Evolutionary conservation across 164 flowering plant species (phyloP), one percentile per base, ranked within the genome.

Genomic region (Sedum album): DNA sequence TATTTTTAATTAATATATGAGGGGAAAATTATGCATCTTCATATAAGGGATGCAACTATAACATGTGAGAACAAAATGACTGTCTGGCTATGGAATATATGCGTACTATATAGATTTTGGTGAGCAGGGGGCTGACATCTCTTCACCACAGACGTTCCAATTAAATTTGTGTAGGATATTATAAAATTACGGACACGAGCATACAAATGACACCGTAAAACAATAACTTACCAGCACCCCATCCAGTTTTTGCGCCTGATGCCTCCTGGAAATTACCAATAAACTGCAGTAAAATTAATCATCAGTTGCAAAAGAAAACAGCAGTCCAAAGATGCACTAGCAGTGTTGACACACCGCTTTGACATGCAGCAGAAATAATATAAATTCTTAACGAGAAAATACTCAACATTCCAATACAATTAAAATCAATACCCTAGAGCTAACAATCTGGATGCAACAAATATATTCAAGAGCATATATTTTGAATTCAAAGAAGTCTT

Each of bases 231-330:
- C 98, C 95, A 72, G 98, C 85, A 75, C 96, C 96, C 98, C 98
- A 93, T 0, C 96, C 98, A 72, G 90, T 93, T 73, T 66, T 85
- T 66, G 77, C 69, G 67, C 96, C 96, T 81, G 74, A 69, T 31
- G 85, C 77, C 79, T 93, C 96, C 77, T 93, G 98, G 70, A 87
- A 86, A 76, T 93, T 93, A 35, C 96, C 98, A 76, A 93, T 88
- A 77, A 93, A 90, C 98, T 93, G 89, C 87, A 84, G 74, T 4
- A 51, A 28, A 77, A 68, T 33, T 49, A 48, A 73, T 18, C 71
- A 67, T 44, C 18, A 44, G 17, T 15, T 44, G 9, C 13, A 39
- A 39, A 39, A 11, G 15, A 44, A 44, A 11, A 17, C 18, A 44
- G 4, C 17, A 15, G 17, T 44, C 48, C 48, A 44, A 15, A 11